Percentiles rank a stretch among this genome's conserved stretches.
These are phyloP conservation scores for Triticum urartu DNA, from an alignment of 176 grass and related monocot species.

Conservation along the genomic window DNA sequence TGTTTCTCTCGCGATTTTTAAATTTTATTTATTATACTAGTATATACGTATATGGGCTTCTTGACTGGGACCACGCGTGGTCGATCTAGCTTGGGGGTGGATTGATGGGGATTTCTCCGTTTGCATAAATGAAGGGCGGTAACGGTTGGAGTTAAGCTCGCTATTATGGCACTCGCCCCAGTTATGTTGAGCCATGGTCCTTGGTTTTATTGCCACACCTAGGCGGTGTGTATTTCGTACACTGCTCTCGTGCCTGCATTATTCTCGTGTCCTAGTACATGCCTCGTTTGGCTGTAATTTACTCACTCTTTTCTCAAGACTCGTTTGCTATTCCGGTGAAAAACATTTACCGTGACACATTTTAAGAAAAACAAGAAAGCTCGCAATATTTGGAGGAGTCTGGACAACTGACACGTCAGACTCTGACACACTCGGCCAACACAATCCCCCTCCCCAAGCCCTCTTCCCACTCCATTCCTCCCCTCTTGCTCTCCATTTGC, in stretches of 20 bases:
- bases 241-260: background rate
- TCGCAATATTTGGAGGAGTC: too few relatives aligned
- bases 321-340: too few relatives aligned
- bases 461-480: too few relatives aligned
- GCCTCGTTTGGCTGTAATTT: background rate
- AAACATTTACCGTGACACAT: too few relatives aligned
- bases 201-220: background rate
- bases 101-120: background rate
- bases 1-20: background rate
- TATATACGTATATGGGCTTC: background rate
- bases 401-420: too few relatives aligned
- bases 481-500: too few relatives aligned
- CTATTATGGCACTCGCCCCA: background rate
- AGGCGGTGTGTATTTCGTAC: background rate
- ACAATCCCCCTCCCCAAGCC: too few relatives aligned
- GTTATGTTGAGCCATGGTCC: background rate
- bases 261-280: background rate
- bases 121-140: conserved; percentile 7
- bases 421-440: too few relatives aligned
- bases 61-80: background rate
- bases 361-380: too few relatives aligned
- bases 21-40: too few relatives aligned
- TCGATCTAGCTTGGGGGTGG: background rate
- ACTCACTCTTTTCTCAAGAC: too few relatives aligned
- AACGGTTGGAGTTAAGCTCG: conserved; percentile 21